phyloP scores from a whole-genome alignment of 306 rosid genomes.

The Cucumis sativus region DNA sequence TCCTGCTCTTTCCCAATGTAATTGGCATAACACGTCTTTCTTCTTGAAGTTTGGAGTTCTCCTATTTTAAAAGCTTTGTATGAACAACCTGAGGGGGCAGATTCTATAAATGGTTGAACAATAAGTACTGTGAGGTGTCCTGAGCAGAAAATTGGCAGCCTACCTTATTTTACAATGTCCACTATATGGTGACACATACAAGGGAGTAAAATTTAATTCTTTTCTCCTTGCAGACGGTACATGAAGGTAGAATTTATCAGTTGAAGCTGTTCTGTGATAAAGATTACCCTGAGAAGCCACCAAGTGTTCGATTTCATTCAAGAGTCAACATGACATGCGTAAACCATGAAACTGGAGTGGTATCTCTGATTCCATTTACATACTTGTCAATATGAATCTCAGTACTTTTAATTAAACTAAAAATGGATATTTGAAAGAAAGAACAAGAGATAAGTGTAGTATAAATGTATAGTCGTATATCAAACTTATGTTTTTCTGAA shows the following conservation, averaged over 20 bases:
- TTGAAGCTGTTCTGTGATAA: constrained; percentile 97
- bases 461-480: not conserved
- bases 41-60: not conserved
- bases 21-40: not conserved
- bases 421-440: constrained; percentile 1
- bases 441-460: not conserved
- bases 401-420: not conserved
- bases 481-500: not conserved
- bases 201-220: not conserved
- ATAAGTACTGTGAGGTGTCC: not conserved
- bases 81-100: not conserved
- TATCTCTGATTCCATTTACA: constrained; percentile 24
- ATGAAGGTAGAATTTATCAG: constrained; percentile 98
- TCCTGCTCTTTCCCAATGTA: not conserved
- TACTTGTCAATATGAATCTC: not conserved
- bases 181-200: not conserved
- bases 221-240: constrained; percentile 59
- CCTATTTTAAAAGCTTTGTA: not conserved
- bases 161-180: not conserved
- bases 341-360: constrained; percentile 99
- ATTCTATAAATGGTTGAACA: not conserved
- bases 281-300: constrained; percentile 99
- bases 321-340: constrained; percentile 94
- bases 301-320: constrained; percentile 96
- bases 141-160: not conserved